Conservation (phyloP, 78 protist genomes). For the Chrysochromulina parva region DNA sequence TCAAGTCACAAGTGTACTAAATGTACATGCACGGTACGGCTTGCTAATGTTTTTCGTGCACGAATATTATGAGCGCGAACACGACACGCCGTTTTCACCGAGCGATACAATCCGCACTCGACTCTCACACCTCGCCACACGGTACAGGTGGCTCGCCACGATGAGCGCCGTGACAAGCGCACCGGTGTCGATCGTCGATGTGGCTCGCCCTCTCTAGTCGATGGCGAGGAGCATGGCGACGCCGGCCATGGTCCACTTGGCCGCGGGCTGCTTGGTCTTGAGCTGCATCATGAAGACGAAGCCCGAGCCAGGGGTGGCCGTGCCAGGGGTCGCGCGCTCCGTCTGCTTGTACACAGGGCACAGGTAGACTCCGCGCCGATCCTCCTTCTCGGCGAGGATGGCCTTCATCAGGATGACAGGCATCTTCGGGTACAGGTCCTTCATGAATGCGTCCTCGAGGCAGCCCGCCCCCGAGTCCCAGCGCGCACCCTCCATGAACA, state of each 20-base stretch:
- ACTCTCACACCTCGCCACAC: too few species aligned
- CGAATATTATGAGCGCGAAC: too few species aligned
- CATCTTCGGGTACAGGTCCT: constrained; percentile 65
- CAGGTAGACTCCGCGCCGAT: constrained; percentile 32
- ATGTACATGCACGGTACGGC: too few species aligned
- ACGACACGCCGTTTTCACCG: too few species aligned
- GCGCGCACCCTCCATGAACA: constrained; percentile 80
- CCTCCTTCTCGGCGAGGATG: background rate
- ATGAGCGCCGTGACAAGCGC: too few species aligned
- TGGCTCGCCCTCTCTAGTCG: too few species aligned
- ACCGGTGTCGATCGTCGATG: too few species aligned
- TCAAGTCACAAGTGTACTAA: too few species aligned
- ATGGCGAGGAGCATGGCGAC: constrained; percentile 63
- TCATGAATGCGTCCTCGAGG: constrained; percentile 63
- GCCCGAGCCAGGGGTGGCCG: constrained; percentile 47
- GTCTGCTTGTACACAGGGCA: constrained; percentile 81
- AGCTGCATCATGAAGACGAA: constrained; percentile 67
- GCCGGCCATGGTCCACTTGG: constrained; percentile 78
- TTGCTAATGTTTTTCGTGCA: too few species aligned
- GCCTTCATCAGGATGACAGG: constrained; percentile 67
- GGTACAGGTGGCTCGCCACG: too few species aligned
- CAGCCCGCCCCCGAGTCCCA: constrained; percentile 56
- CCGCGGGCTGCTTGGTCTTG: constrained; percentile 43
- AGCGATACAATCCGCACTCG: too few species aligned
- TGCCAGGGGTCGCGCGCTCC: constrained; percentile 10